A percentile compares a stretch with the other conserved stretches of the same genome.
phyloP scores from a whole-genome alignment of 2,329 filamentous ascomycete genomes.

The Claviceps maximensis region DNA sequence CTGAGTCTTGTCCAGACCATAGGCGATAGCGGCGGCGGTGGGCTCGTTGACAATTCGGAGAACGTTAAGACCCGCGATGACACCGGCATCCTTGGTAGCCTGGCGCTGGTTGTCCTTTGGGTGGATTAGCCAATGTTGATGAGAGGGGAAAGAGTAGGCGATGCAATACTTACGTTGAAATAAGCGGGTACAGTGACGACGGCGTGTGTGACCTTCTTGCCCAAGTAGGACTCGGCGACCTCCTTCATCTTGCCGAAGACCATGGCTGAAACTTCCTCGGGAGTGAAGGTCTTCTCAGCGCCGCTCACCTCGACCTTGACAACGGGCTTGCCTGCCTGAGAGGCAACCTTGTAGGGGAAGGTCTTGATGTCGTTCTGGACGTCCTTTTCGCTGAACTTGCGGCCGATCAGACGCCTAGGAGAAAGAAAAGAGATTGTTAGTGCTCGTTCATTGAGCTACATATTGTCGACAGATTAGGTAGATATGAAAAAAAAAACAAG shows the following conservation, averaged over 20 bases:
- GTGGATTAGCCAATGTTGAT: not conserved
- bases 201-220: constrained; percentile 73
- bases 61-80: constrained; percentile 85
- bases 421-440: not conserved
- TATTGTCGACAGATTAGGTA: constrained; percentile 14
- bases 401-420: constrained; percentile 65
- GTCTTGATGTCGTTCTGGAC: constrained; percentile 93
- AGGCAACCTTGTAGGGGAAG: constrained; percentile 90
- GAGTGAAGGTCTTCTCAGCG: constrained; percentile 58
- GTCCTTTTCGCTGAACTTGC: constrained; percentile 72
- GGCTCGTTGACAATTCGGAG: constrained; percentile 96
- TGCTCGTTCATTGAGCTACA: not conserved
- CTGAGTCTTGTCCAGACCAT: constrained; percentile 78
- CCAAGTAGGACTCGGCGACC: constrained; percentile 64
- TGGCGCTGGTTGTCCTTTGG: constrained; percentile 75
- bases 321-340: constrained; percentile 81
- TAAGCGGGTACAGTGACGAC: constrained; percentile 93
- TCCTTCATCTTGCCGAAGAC: constrained; percentile 78
- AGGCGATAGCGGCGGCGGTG: constrained; percentile 88
- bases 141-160: not conserved
- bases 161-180: constrained; percentile 55
- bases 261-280: constrained; percentile 72
- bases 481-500: not conserved
- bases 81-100: constrained; percentile 89
- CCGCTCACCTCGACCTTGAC: constrained; percentile 62